These are phyloP conservation scores for Gonapodya sp. DNA, from an alignment of 192 early-diverging fungal genomes.

Conservation along the genomic window DNA sequence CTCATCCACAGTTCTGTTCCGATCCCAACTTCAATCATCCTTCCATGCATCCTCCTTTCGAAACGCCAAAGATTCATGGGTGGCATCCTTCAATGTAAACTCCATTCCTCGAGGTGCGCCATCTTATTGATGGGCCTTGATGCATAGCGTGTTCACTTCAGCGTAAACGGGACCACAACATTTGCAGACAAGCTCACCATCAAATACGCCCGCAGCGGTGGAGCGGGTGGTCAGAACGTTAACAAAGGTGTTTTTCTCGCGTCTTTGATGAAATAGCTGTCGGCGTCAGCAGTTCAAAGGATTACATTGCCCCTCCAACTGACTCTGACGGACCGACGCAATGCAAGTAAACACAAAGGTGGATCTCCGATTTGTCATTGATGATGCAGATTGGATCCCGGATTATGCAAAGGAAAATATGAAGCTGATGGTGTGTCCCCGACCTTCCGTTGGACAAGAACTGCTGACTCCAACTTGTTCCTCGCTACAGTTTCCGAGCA, in stretches of 20 bases:
- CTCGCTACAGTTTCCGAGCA: conserved; percentile 15
- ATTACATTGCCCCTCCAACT: too few relatives aligned
- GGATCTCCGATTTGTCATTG: conserved; percentile 61
- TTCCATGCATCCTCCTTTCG: too few relatives aligned
- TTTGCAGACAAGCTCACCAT: neutral
- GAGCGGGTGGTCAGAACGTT: conserved; percentile 87
- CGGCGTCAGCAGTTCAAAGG: too few relatives aligned
- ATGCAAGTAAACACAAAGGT: conserved; percentile 71
- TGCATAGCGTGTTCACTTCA: too few relatives aligned
- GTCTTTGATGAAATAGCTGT: neutral
- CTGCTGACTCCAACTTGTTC: neutral
- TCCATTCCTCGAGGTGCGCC: neutral
- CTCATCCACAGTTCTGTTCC: too few relatives aligned
- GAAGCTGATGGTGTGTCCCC: neutral
- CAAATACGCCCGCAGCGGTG: conserved; percentile 31
- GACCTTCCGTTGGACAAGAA: neutral
- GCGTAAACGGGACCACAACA: too few relatives aligned
- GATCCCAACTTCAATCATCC: too few relatives aligned
- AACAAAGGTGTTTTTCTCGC: conserved; percentile 59
- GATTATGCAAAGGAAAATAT: conserved; percentile 8
- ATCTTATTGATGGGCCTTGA: too few relatives aligned
- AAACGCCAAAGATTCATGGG: neutral
- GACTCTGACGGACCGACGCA: neutral
- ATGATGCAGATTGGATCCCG: conserved; percentile 63
- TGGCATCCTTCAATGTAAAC: neutral